These are phyloP conservation scores for Corylus heterophylla DNA, from an alignment of 306 rosid species.

Conservation along the genomic window DNA sequence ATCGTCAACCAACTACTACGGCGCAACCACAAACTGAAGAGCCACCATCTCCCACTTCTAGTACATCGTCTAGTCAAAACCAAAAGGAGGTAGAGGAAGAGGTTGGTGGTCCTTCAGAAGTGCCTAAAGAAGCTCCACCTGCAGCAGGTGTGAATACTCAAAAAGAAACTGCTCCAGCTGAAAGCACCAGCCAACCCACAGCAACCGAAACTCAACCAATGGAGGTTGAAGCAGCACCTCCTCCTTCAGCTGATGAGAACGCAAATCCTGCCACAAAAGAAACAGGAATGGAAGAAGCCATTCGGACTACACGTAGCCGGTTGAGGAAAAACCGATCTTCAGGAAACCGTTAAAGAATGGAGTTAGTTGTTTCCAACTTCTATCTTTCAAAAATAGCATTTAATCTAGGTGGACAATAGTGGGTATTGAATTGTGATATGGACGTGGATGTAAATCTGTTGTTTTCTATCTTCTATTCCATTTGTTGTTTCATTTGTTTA, in stretches of 20 bases:
- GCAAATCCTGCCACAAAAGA: slow-evolving; percentile 46
- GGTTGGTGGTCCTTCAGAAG: slow-evolving; percentile 42
- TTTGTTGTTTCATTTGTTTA: slow-evolving; percentile 48
- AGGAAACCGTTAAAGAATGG: slow-evolving; percentile 33
- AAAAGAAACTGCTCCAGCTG: slow-evolving; percentile 38
- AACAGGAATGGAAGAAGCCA: slow-evolving; percentile 46
- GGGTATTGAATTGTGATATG: slow-evolving; percentile 37
- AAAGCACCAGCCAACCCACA: slow-evolving; percentile 29
- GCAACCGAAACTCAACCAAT: slow-evolving; percentile 40
- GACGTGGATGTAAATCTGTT: slow-evolving; percentile 64
- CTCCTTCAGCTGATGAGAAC: slow-evolving; percentile 44
- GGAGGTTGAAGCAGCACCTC: slow-evolving; percentile 41
- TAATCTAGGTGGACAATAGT: slow-evolving; percentile 32
- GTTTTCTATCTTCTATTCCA: slow-evolving; percentile 39
- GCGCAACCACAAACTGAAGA: slow-evolving; percentile 38
- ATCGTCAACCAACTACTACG: slow-evolving; percentile 34
- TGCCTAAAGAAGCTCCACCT: slow-evolving; percentile 35
- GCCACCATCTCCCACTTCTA: slow-evolving; percentile 51
- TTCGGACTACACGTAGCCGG: slow-evolving; percentile 30
- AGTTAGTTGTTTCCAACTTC: slow-evolving; percentile 19
- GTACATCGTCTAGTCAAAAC: slow-evolving; percentile 50
- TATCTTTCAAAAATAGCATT: slow-evolving; percentile 30
- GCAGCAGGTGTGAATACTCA: slow-evolving; percentile 29
- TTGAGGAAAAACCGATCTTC: slow-evolving; percentile 51
- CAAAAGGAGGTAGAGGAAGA: slow-evolving; percentile 53